Conservation (phyloP, 225 moss, liverwort and hornwort genomes). For the Straminergon stramineum region DNA sequence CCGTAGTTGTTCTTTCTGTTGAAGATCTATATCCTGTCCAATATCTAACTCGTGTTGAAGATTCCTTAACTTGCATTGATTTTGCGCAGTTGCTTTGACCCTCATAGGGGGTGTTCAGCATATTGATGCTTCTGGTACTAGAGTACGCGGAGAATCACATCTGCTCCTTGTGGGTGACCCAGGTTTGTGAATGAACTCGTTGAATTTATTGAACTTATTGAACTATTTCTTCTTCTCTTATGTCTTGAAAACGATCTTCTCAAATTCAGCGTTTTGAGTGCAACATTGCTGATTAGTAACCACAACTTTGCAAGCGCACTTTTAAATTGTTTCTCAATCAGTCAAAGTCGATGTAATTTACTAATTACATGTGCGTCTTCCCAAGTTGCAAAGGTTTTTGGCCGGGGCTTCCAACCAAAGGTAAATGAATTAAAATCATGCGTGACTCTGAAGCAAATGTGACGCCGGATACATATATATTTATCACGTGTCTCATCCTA, state of each 20-base stretch:
- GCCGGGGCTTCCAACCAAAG: background rate
- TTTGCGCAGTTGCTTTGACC: slow-evolving; percentile 83
- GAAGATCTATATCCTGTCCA: background rate
- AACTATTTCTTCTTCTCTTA: background rate
- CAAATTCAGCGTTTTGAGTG: background rate
- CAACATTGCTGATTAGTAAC: background rate
- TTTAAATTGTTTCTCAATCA: background rate
- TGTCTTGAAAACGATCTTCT: background rate
- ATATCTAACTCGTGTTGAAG: background rate
- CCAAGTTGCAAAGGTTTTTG: background rate
- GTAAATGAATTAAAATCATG: background rate
- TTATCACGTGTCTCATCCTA: background rate
- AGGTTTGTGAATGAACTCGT: slow-evolving; percentile 32
- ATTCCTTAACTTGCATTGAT: background rate
- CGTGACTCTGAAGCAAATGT: background rate
- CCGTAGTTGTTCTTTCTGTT: background rate
- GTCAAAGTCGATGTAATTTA: background rate
- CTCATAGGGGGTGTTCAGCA: slow-evolving; percentile 93
- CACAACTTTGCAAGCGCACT: background rate
- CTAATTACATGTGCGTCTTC: background rate
- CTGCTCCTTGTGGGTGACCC: slow-evolving; percentile 95
- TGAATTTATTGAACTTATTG: background rate
- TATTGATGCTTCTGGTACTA: slow-evolving; percentile 75
- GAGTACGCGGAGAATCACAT: slow-evolving; percentile 97
- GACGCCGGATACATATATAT: background rate